Base-by-base conservation (phyloP, 2,329 filamentous ascomycete species). In the Cucurbitaria berberidis region DNA sequence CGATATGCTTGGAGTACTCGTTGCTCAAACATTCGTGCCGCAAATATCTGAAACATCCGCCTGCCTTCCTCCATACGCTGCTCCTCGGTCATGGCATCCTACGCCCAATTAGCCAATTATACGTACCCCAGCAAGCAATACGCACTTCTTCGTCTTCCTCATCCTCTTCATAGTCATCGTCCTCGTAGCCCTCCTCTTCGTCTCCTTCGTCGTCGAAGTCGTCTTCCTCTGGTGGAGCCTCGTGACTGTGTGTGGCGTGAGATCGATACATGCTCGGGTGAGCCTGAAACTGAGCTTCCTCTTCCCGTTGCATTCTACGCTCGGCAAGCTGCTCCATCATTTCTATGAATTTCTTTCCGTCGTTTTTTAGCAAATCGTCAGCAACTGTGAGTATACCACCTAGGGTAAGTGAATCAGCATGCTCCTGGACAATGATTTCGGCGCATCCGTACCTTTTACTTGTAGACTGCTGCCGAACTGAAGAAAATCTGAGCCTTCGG, bases 281-380 rank as follows among this genome's bases (percentile, higher is more conserved):
- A 60, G 80, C 78, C 46, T 81, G 77, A 67, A 86, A 85, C 64
- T 88, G 87, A 45, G 91, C 90, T 73, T 97, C 92, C 78, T 95
- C 93, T 80, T 98, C 93, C 65, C 95, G 89, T 72, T 93, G 91
- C 93, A 99, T 97, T 67, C 95, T 87, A 68, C 93, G 90, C 79
- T 99, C 95, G 32, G 95, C 95, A 67, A 99, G 84, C 79, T 98
- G 93, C 76, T 99, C 95, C 95, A 99, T 99, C 95, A 99, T 99
- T 76, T 99, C 95, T 77, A 99, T 99, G 80, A 99, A 99, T 73
- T 96, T 96, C 77, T 96, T 96, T 69, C 95, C 95, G 77, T 99
- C 95, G 77, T 99, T 99, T 77, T 98, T 98, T 60, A 99, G 85
- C 62, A 99, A 83, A 78, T 99, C 95, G 81, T 99, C 95, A 75